Base-by-base conservation (phyloP, 2,329 filamentous ascomycete species). In the Botrytis tulipae region DNA sequence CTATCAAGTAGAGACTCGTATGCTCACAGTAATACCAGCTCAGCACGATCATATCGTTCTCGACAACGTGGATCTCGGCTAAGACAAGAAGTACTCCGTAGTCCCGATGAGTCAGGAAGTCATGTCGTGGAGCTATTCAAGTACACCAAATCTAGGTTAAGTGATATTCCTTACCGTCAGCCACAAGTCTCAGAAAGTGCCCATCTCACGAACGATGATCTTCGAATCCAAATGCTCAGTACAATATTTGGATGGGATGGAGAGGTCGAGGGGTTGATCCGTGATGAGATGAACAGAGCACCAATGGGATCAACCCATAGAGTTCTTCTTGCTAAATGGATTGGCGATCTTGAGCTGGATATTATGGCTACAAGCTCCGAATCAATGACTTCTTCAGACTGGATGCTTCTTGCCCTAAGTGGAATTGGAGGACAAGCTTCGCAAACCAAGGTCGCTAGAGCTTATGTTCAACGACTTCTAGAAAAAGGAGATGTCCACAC, bases 181-280 rank as follows among this genome's bases (percentile, higher is more conserved):
- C 89, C 91, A 0, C 87, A 90, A 22, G 83, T 85, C 1, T 78
- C 86, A 22, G 87, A 91, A 76, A 86, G 89, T 72, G 82, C 84
- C 4, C 87, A 87, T 42, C 83, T 93, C 37, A 93, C 92, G 4
- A 91, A 91, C 75, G 92, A 98, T 77, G 91, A 97, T 77, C 87
- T 98, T 62, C 90, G 95, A 66, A 88, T 88, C 65, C 95, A 98
- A 82, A 98, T 99, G 95, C 87, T 99, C 7, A 93, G 88, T 77
- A 92, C 95, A 9, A 94, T 99, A 2, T 99, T 99, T 82, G 96
- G 96, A 4, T 99, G 96, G 95, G 91, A 95, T 70, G 91, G 91
- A 72, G 93, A 97, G 78, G 90, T 95, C 59, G 88, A 94, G 63
- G 91, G 91, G 62, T 83, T 99, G 67, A 89, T 99, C 71, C 88